Evolutionary conservation across 2,329 filamentous ascomycete species (phyloP).

Genomic region (Trichoderma koningiopsis): DNA sequence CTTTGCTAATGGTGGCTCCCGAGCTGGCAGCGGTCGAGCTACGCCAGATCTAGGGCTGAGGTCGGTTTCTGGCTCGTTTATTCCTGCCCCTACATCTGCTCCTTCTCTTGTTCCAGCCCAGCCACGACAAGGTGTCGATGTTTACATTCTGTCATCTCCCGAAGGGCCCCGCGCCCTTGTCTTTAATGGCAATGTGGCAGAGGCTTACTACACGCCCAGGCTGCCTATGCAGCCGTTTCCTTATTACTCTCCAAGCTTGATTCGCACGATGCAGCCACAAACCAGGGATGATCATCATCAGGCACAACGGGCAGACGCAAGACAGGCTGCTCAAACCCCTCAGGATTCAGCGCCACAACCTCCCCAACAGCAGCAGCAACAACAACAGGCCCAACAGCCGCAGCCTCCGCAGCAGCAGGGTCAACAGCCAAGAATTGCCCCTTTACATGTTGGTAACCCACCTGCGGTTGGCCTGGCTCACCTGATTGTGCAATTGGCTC

Average conservation of each 20-base stretch:
- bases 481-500: constrained; percentile 49
- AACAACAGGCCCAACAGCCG: constrained; percentile 35
- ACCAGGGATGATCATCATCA: constrained; percentile 26
- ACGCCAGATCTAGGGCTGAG: constrained; percentile 49
- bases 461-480: constrained; percentile 38
- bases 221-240: constrained; percentile 33
- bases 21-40: constrained; percentile 48
- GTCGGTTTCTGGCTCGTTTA: constrained; percentile 30
- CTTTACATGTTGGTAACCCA: constrained; percentile 46
- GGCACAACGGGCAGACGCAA: constrained; percentile 25
- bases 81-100: constrained; percentile 2
- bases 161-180: constrained; percentile 61
- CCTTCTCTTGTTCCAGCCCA: constrained; percentile 26
- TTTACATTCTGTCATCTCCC: constrained; percentile 64
- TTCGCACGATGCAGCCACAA: constrained; percentile 17
- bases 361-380: constrained; percentile 28
- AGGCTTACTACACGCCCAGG: constrained; percentile 55
- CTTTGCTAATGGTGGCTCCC: constrained; percentile 40
- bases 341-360: constrained; percentile 30
- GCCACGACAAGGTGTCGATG: constrained; percentile 46
- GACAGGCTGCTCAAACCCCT: constrained; percentile 28
- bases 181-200: constrained; percentile 52
- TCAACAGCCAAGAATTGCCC: constrained; percentile 28
- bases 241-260: constrained; percentile 30
- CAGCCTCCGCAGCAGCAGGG: constrained; percentile 33